Conservation (phyloP, 345 rosid genomes). For the Boechera divaricarpa region DNA sequence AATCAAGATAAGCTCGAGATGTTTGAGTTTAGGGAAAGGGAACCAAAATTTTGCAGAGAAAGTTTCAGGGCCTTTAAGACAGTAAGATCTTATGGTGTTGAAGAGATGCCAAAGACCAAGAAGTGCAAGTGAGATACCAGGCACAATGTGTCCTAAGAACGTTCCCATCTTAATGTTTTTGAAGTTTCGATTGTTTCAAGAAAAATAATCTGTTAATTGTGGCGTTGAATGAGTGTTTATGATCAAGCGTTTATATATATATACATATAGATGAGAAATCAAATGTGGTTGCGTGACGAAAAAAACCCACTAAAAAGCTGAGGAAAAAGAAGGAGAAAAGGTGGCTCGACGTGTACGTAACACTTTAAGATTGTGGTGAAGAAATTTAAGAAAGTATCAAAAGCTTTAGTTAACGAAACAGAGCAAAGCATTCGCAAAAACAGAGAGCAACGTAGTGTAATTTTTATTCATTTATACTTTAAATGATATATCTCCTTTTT, state of each 20-base stretch:
- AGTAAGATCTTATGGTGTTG: conserved; percentile 65
- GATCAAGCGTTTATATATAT: conserved; percentile 19
- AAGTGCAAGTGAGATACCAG: conserved; percentile 68
- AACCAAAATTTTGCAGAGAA: conserved; percentile 64
- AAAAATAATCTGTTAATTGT: not conserved
- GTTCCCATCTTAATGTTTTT: conserved; percentile 60
- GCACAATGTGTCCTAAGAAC: conserved; percentile 72
- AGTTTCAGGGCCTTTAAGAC: conserved; percentile 57
- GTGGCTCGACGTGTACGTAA: conserved; percentile 33
- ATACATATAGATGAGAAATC: not conserved
- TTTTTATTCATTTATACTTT: not conserved
- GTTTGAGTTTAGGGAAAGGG: conserved; percentile 59
- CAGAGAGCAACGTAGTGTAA: conserved; percentile 11
- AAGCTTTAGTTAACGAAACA: conserved; percentile 2
- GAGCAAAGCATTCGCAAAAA: not conserved
- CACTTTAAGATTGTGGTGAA: conserved; percentile 26
- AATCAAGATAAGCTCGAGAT: conserved; percentile 63
- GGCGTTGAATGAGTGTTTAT: conserved; percentile 16
- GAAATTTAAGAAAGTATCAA: not conserved
- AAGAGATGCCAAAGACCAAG: conserved; percentile 87
- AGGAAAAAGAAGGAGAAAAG: conserved; percentile 30
- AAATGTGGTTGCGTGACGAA: conserved; percentile 36
- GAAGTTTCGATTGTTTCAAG: not conserved
- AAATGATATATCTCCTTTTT: not conserved
- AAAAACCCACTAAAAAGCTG: conserved; percentile 29